Evolutionary conservation across 345 rosid genomes (phyloP), one percentile per base, ranked within the genome.

Genomic region (Kernera saxatilis): DNA sequence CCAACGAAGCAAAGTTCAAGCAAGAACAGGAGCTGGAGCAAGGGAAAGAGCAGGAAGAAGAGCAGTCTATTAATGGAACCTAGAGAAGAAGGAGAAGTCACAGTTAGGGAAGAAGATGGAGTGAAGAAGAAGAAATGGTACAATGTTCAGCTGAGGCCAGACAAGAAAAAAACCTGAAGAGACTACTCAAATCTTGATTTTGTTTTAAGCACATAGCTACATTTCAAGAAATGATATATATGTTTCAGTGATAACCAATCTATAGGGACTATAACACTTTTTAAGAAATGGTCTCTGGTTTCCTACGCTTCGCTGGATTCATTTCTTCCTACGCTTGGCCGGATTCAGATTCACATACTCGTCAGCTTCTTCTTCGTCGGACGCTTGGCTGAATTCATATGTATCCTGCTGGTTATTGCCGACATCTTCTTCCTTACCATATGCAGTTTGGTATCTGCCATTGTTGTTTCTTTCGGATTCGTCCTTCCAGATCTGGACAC

Each of bases 111-210:
- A 80, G 84, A 86, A 70, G 96, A 84, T 65, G 79, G 79, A 77
- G 48, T 76, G 5, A 87, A 84, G 83, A 91, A 84, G 83, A 91
- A 88, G 85, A 94, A 82, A 79, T 91, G 98, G 99, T 91, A 82
- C 70, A 91, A 85, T 76, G 77, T 91, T 74, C 88, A 80, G 40
- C 54, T 86, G 53, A 89, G 91, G 75, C 91, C 84, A 55, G 93
- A 89, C 80, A 89, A 88, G 87, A 84, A 90, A 82, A 91, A 85
- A 77, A 77, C 86, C 67, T 88, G 90, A 80, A 84, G 73, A 80
- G 36, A 12, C 8, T 22, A 39, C 44, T 63, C 25, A 30, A 71
- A 36, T 36, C 15, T 27, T 49, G 23, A 33, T 15, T 15, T 6
- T 23, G 6, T 23, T 32, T 71, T 30, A 37, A 59, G 44, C 53